Base-by-base conservation (phyloP, 441 rosid species). In the Euphorbia schlechtendalii region DNA sequence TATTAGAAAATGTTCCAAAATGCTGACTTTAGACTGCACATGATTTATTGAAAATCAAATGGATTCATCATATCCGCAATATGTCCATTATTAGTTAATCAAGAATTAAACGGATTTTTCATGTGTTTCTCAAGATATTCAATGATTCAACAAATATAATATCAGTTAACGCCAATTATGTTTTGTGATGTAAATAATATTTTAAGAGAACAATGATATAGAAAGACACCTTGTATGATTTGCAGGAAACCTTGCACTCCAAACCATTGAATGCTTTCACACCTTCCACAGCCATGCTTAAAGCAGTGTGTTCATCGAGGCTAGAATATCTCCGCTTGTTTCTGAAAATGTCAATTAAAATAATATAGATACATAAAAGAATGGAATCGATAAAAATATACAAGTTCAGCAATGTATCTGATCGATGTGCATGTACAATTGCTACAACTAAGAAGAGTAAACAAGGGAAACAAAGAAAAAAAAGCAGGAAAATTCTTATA, bases 231-330 rank as follows among this genome's bases (percentile, higher is more conserved):
- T 93, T 93, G 74, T 69, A 86, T 48, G 97, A 84, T 71, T 72
- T 84, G 82, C 97, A 90, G 55, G 91, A 74, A 64, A 93, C 81
- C 83, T 91, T 90, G 78, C 96, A 90, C 80, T 93, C 98, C 71
- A 93, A 84, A 75, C 98, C 98, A 75, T 90, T 93, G 72, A 83
- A 77, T 64, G 78, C 77, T 68, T 78, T 77, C 74, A 84, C 91
- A 65, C 82, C 86, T 70, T 90, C 96, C 90, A 86, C 80, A 53
- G 96, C 96, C 74, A 72, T 57, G 76, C 81, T 76, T 17, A 74
- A 72, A 66, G 88, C 89, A 65, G 86, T 80, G 75, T 72, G 72
- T 73, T 88, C 97, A 74, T 90, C 95, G 30, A 84, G 64, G 68
- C 77, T 78, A 0, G 61, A 57, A 69, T 82, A 90, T 73, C 76